Evolutionary conservation across 805 yeast genomes (phyloP).

Genomic region (Metschnikowia kofuensis): DNA sequence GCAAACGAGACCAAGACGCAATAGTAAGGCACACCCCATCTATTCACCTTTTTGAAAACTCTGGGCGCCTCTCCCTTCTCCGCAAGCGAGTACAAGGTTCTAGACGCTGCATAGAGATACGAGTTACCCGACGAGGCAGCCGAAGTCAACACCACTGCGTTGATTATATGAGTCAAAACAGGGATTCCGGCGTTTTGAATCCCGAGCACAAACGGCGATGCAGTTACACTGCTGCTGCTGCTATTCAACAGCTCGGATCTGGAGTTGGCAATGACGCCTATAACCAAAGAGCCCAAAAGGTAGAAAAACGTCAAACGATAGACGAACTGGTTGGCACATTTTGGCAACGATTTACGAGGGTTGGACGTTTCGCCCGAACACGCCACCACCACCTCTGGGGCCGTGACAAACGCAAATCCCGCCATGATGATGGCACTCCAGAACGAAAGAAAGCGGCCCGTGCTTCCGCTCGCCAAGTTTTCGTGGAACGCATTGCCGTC

Average conservation of each 20-base stretch:
- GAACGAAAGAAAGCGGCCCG: conserved; percentile 21
- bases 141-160: conserved; percentile 69
- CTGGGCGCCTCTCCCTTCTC: conserved; percentile 17
- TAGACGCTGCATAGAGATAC: conserved; percentile 19
- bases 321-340: conserved; percentile 58
- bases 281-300: conserved; percentile 38
- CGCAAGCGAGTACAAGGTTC: conserved; percentile 19
- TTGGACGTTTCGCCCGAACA: conserved; percentile 57
- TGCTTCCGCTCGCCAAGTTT: conserved; percentile 36
- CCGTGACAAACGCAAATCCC: conserved; percentile 25
- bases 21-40: conserved; percentile 42
- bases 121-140: conserved; percentile 41
- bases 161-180: conserved; percentile 72
- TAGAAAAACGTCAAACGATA: conserved; percentile 46
- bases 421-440: conserved; percentile 28
- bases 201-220: conserved; percentile 82
- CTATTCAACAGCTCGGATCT: conserved; percentile 22
- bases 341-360: conserved; percentile 59
- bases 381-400: conserved; percentile 54
- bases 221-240: conserved; percentile 48
- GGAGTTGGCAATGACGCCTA: conserved; percentile 37
- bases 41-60: conserved; percentile 25
- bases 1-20: conserved; percentile 31
- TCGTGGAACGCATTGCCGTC: conserved; percentile 33
- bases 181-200: conserved; percentile 66